Evolutionary conservation across 1,284 basidiomycete species (phyloP), one percentile per base, ranked within the genome.

Genomic region (Macrocybe sp.): DNA sequence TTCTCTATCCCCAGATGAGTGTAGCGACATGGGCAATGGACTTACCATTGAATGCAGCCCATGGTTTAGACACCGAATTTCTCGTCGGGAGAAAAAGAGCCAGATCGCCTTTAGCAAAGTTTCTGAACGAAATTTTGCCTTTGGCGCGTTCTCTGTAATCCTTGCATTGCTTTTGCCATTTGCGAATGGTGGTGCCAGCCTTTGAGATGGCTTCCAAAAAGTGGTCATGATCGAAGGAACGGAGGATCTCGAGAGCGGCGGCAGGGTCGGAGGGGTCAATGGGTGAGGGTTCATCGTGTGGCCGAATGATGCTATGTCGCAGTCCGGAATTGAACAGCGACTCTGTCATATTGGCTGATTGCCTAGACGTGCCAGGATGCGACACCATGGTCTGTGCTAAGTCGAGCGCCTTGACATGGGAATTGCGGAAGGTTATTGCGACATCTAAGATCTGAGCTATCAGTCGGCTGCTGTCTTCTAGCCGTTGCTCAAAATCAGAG

Each of bases 91-190:
- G 72, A 68, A 99, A 99, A 34, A 99, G 74, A 0, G 94, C 94
- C 44, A 99, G 73, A 69, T 98, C 95, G 9, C 93, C 92, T 62
- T 92, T 92, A 3, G 85, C 76, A 58, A 97, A 97, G 68, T 93
- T 92, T 56, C 91, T 78, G 66, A 97, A 96, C 1, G 92, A 89
- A 48, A 97, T 94, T 69, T 95, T 96, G 51, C 93, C 90, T 65
- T 89, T 91, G 10, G 91, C 85, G 14, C 91, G 83, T 55, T 98
- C 95, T 41, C 92, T 79, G 55, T 96, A 96, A 57, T 91, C 86
- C 63, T 92, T 93, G 69, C 92, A 96, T 61, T 96, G 92, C 65
- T 95, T 97, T 67, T 92, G 88, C 89, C 93, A 98, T 65, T 95
- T 97, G 50, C 91, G 85, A 46, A 94, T 89, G n/a, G 89, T 83